Evolutionary conservation across 176 grass and related monocot genomes (phyloP), one percentile per base, ranked within the genome.

Genomic region (Bonia amplexicaulis): DNA sequence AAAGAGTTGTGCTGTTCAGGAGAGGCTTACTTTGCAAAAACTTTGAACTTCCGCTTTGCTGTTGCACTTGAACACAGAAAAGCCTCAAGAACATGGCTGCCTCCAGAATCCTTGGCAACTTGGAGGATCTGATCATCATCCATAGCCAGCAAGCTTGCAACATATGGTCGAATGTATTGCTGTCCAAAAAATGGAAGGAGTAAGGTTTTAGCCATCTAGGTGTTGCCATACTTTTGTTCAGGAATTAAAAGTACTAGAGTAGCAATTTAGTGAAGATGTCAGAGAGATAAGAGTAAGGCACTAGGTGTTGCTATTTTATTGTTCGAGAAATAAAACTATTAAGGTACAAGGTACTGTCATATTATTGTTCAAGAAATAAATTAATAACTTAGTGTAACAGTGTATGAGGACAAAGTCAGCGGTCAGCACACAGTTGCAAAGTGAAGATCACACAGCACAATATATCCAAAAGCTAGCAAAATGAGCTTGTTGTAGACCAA

Each of bases 21-120:
- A 73, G 42, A 89, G 74, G 62, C 85, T 93, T 93, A 98, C 96
- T 92, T 98, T 73, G 89, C 90, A 87, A 98, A 82, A 78, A 95
- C 90, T 76, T 89, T 98, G 41, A 90, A 90, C 84, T 95, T 98
- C 62, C 92, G 12, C 90, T 95, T 98, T 66, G 77, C 17, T 61
- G 91, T 82, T 37, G 90, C 82, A 90, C 89, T 91, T 78, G 93
- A 98, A 89, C 67, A 80, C 53, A 98, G 91, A 85, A 98, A 98
- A 85, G 91, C 87, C 81, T 98, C 96, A 87, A 98, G 83, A 79
- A 94, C 93, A 92, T 70, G 93, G 40, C 80, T 77, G 67, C 96
- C 96, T 64, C 96, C 96, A 17, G 93, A 77, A 85, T 98, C 96
- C 84, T 87, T 98, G 23, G 87, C 86, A 76, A 89, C 90, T 88